Conservation (phyloP, 2,329 filamentous ascomycete species). For the Macroventuria anomochaeta region DNA sequence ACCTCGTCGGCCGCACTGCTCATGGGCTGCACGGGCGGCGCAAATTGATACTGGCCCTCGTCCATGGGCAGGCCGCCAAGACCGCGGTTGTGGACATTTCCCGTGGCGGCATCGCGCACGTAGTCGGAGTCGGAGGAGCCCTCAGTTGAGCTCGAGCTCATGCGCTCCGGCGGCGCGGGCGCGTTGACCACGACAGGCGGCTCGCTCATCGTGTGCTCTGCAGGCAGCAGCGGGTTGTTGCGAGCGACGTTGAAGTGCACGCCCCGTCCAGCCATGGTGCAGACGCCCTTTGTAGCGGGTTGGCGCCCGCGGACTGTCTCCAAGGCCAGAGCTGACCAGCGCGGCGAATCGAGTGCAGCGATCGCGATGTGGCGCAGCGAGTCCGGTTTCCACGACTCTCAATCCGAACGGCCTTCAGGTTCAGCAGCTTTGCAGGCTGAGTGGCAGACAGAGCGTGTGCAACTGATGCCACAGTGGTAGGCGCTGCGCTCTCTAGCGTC, state of each 20-base stretch:
- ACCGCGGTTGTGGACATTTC: conserved; percentile 32
- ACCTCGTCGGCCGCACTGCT: conserved; percentile 20
- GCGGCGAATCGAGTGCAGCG: conserved; percentile 4
- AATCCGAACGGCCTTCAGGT: too few species aligned
- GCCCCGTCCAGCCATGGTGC: conserved; percentile 32
- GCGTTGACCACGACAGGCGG: conserved; percentile 42
- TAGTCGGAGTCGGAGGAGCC: conserved; percentile 47
- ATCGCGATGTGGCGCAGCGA: conserved; percentile 8
- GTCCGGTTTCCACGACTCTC: background rate
- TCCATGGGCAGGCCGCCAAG: conserved; percentile 53
- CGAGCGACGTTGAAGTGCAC: conserved; percentile 39
- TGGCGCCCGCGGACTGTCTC: conserved; percentile 1
- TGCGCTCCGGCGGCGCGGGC: conserved; percentile 25
- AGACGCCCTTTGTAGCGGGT: background rate
- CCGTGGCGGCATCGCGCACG: conserved; percentile 41
- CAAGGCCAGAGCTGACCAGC: background rate
- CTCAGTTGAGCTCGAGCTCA: conserved; percentile 17
- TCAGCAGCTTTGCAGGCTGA: too few species aligned
- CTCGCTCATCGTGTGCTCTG: conserved; percentile 30
- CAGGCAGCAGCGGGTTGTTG: conserved; percentile 23
- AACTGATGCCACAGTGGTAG: background rate
- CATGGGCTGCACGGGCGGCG: conserved; percentile 47
- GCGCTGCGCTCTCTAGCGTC: background rate
- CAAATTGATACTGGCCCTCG: conserved; percentile 48
- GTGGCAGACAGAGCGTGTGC: too few species aligned